Conservation (phyloP, 208 protist genomes). For the Trypanosomatidae sp. region DNA sequence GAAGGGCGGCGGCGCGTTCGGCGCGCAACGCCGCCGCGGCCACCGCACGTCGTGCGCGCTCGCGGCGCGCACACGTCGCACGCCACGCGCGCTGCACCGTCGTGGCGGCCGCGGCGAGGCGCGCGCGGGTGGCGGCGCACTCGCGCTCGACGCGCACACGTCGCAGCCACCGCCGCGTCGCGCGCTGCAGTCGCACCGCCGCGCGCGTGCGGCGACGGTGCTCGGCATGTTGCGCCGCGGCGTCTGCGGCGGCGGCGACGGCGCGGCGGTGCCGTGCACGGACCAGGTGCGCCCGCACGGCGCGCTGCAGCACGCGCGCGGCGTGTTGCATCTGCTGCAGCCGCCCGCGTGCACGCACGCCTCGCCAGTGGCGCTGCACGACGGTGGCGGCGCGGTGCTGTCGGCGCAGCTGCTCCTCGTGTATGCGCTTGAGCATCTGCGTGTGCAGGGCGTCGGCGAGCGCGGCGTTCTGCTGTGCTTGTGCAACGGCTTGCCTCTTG, state of each 20-base stretch:
- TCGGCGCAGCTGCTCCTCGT: conserved; percentile 36
- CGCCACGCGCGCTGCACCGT: conserved; percentile 72
- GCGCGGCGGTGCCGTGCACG: conserved; percentile 18
- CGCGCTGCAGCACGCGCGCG: conserved; percentile 32
- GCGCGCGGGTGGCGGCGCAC: conserved; percentile 31
- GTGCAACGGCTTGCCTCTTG: no score
- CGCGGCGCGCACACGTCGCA: conserved; percentile 27
- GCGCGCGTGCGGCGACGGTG: no score
- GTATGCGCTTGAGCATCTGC: conserved; percentile 53
- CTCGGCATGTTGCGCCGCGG: conserved; percentile 7
- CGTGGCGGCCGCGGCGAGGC: conserved; percentile 41
- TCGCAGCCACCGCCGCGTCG: conserved; percentile 55
- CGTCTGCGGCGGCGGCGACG: conserved; percentile 17
- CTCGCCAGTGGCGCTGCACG: conserved; percentile 74
- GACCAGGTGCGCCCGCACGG: conserved; percentile 38
- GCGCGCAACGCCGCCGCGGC: conserved; percentile 47
- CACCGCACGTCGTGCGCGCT: conserved; percentile 17
- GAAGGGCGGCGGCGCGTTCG: no score
- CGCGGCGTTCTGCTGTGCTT: conserved; percentile 25
- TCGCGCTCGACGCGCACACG: conserved; percentile 38
- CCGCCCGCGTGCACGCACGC: conserved; percentile 43
- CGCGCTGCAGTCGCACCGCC: conserved; percentile 18
- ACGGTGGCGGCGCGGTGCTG: conserved; percentile 32
- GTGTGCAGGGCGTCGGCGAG: conserved; percentile 54
- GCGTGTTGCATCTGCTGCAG: conserved; percentile 30